Evolutionary conservation across 108 stramenopile genomes (phyloP).

Genomic region (Schizochytrium sp.): DNA sequence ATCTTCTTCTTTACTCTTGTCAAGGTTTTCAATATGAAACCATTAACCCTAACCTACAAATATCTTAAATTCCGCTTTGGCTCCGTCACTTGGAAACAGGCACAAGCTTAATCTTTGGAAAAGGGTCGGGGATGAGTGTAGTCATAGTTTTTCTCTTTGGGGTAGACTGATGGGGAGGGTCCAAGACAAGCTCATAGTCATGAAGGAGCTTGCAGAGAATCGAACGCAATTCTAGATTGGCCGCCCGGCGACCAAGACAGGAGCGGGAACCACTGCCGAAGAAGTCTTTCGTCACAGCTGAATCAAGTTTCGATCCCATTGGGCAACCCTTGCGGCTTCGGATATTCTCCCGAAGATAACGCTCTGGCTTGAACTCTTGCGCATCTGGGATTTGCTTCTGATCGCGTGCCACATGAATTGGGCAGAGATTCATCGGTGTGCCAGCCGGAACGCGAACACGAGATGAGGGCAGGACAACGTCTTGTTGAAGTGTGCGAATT

Average conservation of each 20-base stretch:
- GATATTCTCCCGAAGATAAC: conserved; percentile 17
- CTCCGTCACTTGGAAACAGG: not conserved
- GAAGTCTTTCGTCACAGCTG: not conserved
- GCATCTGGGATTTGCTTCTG: not conserved
- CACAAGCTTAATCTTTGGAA: not conserved
- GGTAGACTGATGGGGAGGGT: not conserved
- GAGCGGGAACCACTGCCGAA: conserved; percentile 1
- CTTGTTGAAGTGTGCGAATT: not conserved
- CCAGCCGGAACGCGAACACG: conserved; percentile 2
- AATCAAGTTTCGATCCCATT: not conserved
- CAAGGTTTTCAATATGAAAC: too few species aligned
- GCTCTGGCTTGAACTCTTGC: conserved; percentile 34
- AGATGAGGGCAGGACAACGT: not conserved
- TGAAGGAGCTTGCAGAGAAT: not conserved
- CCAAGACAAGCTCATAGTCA: not conserved
- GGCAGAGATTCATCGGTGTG: not conserved
- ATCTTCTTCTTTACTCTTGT: too few species aligned
- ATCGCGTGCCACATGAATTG: not conserved
- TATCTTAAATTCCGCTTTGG: too few species aligned
- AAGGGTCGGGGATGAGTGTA: not conserved
- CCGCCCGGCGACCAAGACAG: conserved; percentile 49
- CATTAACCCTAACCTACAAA: too few species aligned
- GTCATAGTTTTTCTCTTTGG: not conserved
- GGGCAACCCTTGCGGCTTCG: conserved; percentile 46
- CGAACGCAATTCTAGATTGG: conserved; percentile 32